These are phyloP conservation scores for Agaricus blazei DNA, from an alignment of 768 basidiomycete species.

Conservation along the genomic window DNA sequence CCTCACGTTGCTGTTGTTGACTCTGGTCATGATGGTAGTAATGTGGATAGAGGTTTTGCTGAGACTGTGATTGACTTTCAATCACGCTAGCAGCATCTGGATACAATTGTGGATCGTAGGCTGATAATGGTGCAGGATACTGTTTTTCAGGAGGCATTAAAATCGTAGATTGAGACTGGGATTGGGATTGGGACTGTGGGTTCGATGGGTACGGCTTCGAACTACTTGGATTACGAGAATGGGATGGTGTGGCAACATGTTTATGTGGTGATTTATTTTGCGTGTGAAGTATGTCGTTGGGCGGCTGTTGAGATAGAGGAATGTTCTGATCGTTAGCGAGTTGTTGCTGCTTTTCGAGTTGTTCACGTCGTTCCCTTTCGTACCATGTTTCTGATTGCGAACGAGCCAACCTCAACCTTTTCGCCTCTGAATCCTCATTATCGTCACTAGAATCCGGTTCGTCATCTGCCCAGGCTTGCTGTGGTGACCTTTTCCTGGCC, in stretches of 20 bases:
- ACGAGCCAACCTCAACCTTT: slow-evolving; percentile 7
- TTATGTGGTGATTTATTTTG: neutral
- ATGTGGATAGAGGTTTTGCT: neutral
- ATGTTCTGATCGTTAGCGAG: neutral
- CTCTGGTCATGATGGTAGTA: neutral
- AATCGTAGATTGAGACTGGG: neutral
- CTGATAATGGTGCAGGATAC: slow-evolving; percentile 30
- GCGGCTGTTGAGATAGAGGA: neutral
- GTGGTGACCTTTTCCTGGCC: slow-evolving; percentile 8
- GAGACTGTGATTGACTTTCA: slow-evolving; percentile 13
- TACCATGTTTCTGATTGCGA: slow-evolving; percentile 9
- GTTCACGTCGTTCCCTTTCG: neutral
- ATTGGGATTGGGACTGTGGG: neutral
- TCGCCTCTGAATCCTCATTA: neutral
- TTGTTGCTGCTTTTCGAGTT: neutral
- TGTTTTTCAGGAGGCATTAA: slow-evolving; percentile 23
- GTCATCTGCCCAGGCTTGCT: slow-evolving; percentile 10
- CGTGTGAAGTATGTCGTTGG: too few relatives aligned
- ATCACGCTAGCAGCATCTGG: slow-evolving; percentile 30
- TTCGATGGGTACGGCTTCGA: neutral
- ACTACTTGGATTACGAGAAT: neutral
- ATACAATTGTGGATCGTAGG: slow-evolving; percentile 31
- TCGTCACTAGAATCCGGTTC: neutral
- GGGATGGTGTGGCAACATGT: neutral
- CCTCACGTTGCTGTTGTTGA: neutral